These are phyloP conservation scores for Debaryomycetaceae sp. DNA, from an alignment of 1,139 yeast genomes.

Conservation along the genomic window DNA sequence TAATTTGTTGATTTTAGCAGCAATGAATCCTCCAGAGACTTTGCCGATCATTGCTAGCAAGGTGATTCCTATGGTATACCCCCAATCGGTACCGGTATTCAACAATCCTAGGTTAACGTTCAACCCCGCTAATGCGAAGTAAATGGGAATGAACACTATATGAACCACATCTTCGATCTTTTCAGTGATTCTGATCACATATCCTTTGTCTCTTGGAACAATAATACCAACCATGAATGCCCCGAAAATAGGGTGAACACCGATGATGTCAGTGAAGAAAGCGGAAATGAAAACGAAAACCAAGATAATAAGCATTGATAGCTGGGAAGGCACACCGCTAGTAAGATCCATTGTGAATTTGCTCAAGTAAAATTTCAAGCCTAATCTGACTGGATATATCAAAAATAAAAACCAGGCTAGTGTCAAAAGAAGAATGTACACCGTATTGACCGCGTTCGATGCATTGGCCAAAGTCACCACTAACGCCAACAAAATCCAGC, in stretches of 20 bases:
- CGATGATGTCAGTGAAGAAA: slow-evolving; percentile 75
- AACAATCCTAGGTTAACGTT: slow-evolving; percentile 63
- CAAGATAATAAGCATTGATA: slow-evolving; percentile 55
- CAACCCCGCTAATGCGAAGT: slow-evolving; percentile 76
- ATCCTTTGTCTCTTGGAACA: slow-evolving; percentile 75
- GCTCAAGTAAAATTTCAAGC: slow-evolving; percentile 40
- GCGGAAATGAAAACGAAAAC: slow-evolving; percentile 60
- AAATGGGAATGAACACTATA: slow-evolving; percentile 66
- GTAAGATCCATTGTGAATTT: slow-evolving; percentile 47
- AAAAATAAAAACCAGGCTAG: slow-evolving; percentile 65
- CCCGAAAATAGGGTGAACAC: slow-evolving; percentile 80
- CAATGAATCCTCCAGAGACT: slow-evolving; percentile 60
- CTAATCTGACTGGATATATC: slow-evolving; percentile 51
- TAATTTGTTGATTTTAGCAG: slow-evolving; percentile 59
- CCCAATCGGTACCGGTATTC: slow-evolving; percentile 70
- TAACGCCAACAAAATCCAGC: slow-evolving; percentile 76
- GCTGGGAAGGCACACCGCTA: slow-evolving; percentile 60
- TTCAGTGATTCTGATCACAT: slow-evolving; percentile 63
- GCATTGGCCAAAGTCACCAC: slow-evolving; percentile 74
- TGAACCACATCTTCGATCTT: slow-evolving; percentile 76
- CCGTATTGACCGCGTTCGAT: slow-evolving; percentile 61
- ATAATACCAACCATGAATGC: slow-evolving; percentile 75
- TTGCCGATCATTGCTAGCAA: slow-evolving; percentile 65
- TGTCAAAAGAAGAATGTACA: slow-evolving; percentile 62
- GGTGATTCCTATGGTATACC: slow-evolving; percentile 64